Evolutionary conservation across 371 early-diverging fungal genomes (phyloP).

Genomic region (Saksenaea vasiformis): DNA sequence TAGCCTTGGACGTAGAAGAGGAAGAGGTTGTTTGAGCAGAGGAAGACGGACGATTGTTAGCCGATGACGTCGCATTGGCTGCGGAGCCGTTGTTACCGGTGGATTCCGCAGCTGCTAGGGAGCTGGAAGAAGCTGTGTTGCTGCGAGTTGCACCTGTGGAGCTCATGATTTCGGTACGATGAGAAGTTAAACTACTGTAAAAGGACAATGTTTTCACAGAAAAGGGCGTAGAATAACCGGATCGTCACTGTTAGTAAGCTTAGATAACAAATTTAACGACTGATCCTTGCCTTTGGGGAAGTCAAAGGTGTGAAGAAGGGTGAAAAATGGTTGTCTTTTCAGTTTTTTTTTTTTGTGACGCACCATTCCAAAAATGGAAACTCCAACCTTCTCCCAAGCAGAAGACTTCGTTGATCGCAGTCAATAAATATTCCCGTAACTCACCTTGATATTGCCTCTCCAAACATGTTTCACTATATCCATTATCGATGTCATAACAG

Average conservation of each 20-base stretch:
- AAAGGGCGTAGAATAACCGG: background rate
- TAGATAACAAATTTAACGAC: conserved; percentile 2
- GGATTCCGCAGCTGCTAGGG: conserved; percentile 10
- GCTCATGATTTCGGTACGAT: conserved; percentile 27
- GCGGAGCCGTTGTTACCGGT: conserved; percentile 7
- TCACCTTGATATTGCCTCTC: too few species aligned
- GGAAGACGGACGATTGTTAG: conserved; percentile 20
- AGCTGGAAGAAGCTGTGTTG: conserved; percentile 10
- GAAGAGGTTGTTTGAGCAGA: conserved; percentile 17
- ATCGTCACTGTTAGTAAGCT: conserved; percentile 3
- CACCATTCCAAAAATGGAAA: background rate
- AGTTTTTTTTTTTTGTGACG: background rate
- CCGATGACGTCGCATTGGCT: conserved; percentile 19
- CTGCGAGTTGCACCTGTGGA: conserved; percentile 37
- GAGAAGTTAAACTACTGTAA: background rate
- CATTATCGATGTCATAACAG: too few species aligned
- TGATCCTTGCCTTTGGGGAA: conserved; percentile 2
- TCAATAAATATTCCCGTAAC: too few species aligned
- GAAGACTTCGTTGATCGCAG: too few species aligned
- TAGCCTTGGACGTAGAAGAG: conserved; percentile 16
- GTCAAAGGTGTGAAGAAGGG: background rate
- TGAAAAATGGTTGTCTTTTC: background rate
- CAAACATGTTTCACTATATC: too few species aligned
- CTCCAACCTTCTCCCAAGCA: background rate
- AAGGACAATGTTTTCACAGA: background rate